Percentiles rank a stretch among this genome's conserved stretches.
phyloP scores from a whole-genome alignment of 495 filamentous ascomycete genomes.

The Penicillium mononematosum region DNA sequence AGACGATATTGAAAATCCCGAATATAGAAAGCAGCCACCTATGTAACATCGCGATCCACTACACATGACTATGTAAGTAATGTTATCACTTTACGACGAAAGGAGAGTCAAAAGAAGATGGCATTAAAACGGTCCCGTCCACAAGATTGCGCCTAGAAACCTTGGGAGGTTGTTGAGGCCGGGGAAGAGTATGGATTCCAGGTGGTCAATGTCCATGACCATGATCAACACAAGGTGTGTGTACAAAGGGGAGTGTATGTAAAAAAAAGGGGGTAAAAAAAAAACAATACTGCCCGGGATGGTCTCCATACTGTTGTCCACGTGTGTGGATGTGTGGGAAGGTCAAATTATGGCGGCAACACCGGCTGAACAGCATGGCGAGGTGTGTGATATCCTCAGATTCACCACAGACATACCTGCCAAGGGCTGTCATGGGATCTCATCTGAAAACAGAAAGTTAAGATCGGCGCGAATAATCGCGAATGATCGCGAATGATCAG shows the following conservation, averaged over 20 bases:
- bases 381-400: neutral
- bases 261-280: neutral
- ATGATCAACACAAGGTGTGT: neutral
- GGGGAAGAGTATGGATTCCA: neutral
- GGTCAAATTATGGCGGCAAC: neutral
- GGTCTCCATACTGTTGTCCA: constrained; percentile 3
- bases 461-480: neutral
- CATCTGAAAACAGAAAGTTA: neutral
- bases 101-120: neutral
- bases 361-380: neutral
- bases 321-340: neutral
- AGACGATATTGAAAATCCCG: neutral
- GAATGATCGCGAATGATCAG: constrained; percentile 1
- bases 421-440: constrained; percentile 4
- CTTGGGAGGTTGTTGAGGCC: neutral
- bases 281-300: neutral
- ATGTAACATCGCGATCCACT: neutral
- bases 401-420: constrained; percentile 1
- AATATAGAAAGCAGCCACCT: neutral
- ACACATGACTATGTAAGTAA: neutral
- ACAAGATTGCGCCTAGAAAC: neutral
- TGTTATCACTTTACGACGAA: neutral
- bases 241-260: neutral
- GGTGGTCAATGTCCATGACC: neutral
- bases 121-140: neutral